Evolutionary conservation across 768 basidiomycete species (phyloP), one percentile per base, ranked within the genome.

Genomic region (Boletus subparvulus): DNA sequence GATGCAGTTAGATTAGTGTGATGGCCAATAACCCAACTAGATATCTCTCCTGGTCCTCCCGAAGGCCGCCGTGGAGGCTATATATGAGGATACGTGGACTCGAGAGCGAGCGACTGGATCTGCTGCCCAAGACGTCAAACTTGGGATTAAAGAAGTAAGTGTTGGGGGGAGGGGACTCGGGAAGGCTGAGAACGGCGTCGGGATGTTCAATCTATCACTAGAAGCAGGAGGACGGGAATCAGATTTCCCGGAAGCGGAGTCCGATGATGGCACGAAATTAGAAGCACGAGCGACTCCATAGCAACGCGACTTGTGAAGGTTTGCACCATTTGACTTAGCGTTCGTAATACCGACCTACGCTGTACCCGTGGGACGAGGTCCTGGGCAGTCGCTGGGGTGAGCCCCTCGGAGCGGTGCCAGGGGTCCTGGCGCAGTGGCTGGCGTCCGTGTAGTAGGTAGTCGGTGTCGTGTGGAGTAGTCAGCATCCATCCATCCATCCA

Each of bases 111-210:
- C n/a, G n/a, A n/a, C 36, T 16, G 70, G 62, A 28, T 65, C 60
- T 12, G 68, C 57, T 36, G 72, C 61, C 77, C 76, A 75, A 19
- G 75, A 52, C 5, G 70, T 69, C 43, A 77, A 52, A 51, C 58
- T 65, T 8, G 74, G 75, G 42, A 77, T 65, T 6, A 76, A 59
- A 35, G 63, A 65, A 2, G 61, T 61, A 37, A 66, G 56, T 16
- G 59, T 53, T 14, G 70, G 67, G 45, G 66, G n/a, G n/a, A 55
- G 16, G 61, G 35, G 48, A 60, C 59, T 26, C 66, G 70, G 10
- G 57, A 61, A 13, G 52, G 65, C 33, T 66, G 70, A 17, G 65
- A 56, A 35, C 55, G 52, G n/a, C n/a, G n/a, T n/a, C 14, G 61
- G 58, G 3, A 58, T 41, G 54, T 53, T 62, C 32, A 33, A 35